Evolutionary conservation across 768 basidiomycete species (phyloP), one percentile per base, ranked within the genome.

Genomic region (Rhodotorula paludigena): DNA sequence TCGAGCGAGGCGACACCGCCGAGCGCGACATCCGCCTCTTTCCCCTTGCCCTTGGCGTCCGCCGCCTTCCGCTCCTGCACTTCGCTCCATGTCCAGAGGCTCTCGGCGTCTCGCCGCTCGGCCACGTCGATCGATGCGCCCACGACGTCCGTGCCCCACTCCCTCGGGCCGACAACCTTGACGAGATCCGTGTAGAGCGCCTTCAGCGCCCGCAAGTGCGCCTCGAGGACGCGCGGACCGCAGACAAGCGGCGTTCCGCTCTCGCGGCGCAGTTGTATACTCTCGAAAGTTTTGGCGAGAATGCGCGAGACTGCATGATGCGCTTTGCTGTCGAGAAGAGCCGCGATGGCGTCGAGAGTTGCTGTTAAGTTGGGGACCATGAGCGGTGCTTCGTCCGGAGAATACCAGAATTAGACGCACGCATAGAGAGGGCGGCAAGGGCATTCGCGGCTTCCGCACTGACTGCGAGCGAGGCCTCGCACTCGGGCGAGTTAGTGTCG

Each of bases 181-280:
- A 64, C 42, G 44, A 67, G 59, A 38, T 71, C 70, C 49, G 41
- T 10, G 63, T 53, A 67, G 41, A 71, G 70, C 10, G 62, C 35
- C 42, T 64, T 67, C 49, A 71, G 58, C 5, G 58, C 59, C 2
- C 70, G 65, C 5, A 71, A 56, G 59, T 64, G 53, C 41, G 55
- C 49, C 33, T 67, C 65, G 63, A 67, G 42, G 47, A 54, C 36
- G 33, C 62, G 64, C 35, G 35, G 39, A 2, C 12, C 25, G n/a
- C 12, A 15, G 3, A 28, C 5, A 0, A 15, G 11, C 4, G 47
- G 47, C 11, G 11, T 5, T 9, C 7, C 21, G 12, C n/a, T 8
- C 14, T 25, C 25, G n/a, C n/a, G 25, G 36, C 23, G 15, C 25
- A 18, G 4, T 18, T n/a, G n/a, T n/a, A n/a, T n/a, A n/a, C n/a